These are phyloP conservation scores for Lactifluus rugatus DNA, from an alignment of 768 basidiomycete genomes.

Conservation along the genomic window DNA sequence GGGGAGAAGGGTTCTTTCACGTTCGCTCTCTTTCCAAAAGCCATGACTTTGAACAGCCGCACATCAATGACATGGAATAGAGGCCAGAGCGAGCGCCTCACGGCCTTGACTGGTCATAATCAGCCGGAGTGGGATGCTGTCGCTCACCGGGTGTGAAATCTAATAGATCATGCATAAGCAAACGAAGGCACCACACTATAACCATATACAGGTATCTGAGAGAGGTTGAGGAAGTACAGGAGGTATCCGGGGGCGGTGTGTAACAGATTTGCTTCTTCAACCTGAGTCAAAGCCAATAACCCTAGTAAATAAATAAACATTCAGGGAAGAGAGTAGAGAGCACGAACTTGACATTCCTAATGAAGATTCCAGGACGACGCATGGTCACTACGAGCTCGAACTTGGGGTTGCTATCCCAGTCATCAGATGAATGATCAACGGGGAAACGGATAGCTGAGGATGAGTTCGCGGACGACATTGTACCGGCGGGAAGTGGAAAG, in stretches of 20 bases:
- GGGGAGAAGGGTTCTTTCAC: not conserved
- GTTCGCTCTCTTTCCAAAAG: slow-evolving; percentile 4
- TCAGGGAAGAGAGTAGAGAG: not conserved
- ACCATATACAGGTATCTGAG: not conserved
- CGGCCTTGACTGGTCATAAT: not conserved
- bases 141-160: not conserved
- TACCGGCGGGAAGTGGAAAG: not conserved
- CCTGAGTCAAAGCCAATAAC: not conserved
- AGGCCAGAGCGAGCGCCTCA: slow-evolving; percentile 3
- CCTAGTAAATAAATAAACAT: not conserved
- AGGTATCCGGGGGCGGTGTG: not conserved
- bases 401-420: too few species aligned
- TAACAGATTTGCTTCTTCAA: not conserved
- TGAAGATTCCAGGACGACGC: slow-evolving; percentile 2
- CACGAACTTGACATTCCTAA: slow-evolving; percentile 7
- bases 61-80: slow-evolving; percentile 6
- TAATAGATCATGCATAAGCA: not conserved
- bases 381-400: slow-evolving; percentile 3
- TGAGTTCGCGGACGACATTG: not conserved
- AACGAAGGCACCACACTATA: not conserved
- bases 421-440: too few species aligned
- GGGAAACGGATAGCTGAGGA: too few species aligned
- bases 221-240: not conserved
- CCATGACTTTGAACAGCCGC: slow-evolving; percentile 12
- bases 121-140: slow-evolving; percentile 11